phyloP scores from a whole-genome alignment of 768 basidiomycete species.

The Pulveroboletus ravenelii region DNA sequence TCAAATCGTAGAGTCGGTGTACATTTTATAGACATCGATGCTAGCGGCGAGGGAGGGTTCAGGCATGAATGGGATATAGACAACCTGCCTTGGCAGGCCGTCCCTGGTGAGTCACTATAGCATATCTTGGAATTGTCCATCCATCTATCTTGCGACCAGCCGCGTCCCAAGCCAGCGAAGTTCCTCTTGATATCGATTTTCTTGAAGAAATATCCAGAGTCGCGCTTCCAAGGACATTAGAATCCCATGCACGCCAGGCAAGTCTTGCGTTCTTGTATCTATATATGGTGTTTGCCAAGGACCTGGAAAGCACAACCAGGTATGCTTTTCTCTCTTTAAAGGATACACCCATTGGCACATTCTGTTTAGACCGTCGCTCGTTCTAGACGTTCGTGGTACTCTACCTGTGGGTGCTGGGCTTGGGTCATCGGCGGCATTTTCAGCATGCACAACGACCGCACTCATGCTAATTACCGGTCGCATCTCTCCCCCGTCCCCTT shows the following conservation, averaged over 20 bases:
- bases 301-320: conserved; percentile 46
- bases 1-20: conserved; percentile 46
- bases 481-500: conserved; percentile 50
- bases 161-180: conserved; percentile 14
- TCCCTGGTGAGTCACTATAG: conserved; percentile 34
- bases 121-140: background rate
- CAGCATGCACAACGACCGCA: conserved; percentile 77
- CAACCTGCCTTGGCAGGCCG: conserved; percentile 73
- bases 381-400: conserved; percentile 79
- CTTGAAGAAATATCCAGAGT: conserved; percentile 61
- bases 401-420: conserved; percentile 94
- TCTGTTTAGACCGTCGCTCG: conserved; percentile 60
- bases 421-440: conserved; percentile 95
- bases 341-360: conserved; percentile 14
- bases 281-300: conserved; percentile 67
- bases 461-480: conserved; percentile 73
- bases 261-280: conserved; percentile 85
- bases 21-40: conserved; percentile 71
- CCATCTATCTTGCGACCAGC: conserved; percentile 3
- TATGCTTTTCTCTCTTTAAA: conserved; percentile 34
- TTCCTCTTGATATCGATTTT: conserved; percentile 64
- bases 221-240: conserved; percentile 31
- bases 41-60: conserved; percentile 38
- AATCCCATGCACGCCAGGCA: conserved; percentile 40
- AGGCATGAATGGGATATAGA: conserved; percentile 78